Percentiles rank a stretch among this genome's conserved stretches.
Evolutionary conservation across 495 filamentous ascomycete species (phyloP).

Genomic region (Bathelium albidoporum): DNA sequence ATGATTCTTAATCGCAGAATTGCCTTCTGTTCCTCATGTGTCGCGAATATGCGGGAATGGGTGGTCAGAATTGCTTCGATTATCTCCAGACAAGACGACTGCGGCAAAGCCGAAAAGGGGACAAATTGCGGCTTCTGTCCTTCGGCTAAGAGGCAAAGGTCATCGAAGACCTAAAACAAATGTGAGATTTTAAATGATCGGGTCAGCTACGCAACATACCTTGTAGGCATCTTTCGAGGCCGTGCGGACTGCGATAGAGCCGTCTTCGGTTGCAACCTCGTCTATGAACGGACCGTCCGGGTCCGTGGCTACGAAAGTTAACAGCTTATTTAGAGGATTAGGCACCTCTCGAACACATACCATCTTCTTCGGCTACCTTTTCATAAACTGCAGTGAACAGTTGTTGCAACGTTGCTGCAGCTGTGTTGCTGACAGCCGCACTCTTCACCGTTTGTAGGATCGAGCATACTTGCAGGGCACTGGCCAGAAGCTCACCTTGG

Average conservation of each 20-base stretch:
- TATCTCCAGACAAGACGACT: conserved; percentile 77
- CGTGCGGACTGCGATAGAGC: conserved; percentile 51
- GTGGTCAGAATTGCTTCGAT: conserved; percentile 82
- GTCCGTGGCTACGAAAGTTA: neutral
- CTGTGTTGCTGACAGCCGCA: conserved; percentile 84
- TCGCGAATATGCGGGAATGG: conserved; percentile 66
- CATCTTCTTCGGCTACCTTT: conserved; percentile 74
- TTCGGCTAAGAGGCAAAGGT: conserved; percentile 81
- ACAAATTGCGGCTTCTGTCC: conserved; percentile 72
- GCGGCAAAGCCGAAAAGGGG: conserved; percentile 60
- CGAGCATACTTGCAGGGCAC: conserved; percentile 79
- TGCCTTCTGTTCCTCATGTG: conserved; percentile 70
- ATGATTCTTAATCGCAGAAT: conserved; percentile 70
- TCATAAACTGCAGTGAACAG: conserved; percentile 88
- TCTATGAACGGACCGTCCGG: conserved; percentile 42
- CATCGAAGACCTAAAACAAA: conserved; percentile 57
- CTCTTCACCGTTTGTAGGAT: conserved; percentile 82
- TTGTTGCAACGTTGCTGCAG: conserved; percentile 89
- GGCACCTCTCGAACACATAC: conserved; percentile 32
- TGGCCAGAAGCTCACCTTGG: conserved; percentile 67
- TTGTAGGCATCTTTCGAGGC: conserved; percentile 81
- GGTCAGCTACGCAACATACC: conserved; percentile 30
- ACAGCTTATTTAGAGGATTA: neutral
- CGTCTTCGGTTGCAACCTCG: conserved; percentile 55
- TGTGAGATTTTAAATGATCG: conserved; percentile 18